A percentile compares a stretch with the other conserved stretches of the same genome.
These are phyloP conservation scores for Eucalyptus erythrocorys DNA, from an alignment of 345 rosid genomes.

Conservation along the genomic window DNA sequence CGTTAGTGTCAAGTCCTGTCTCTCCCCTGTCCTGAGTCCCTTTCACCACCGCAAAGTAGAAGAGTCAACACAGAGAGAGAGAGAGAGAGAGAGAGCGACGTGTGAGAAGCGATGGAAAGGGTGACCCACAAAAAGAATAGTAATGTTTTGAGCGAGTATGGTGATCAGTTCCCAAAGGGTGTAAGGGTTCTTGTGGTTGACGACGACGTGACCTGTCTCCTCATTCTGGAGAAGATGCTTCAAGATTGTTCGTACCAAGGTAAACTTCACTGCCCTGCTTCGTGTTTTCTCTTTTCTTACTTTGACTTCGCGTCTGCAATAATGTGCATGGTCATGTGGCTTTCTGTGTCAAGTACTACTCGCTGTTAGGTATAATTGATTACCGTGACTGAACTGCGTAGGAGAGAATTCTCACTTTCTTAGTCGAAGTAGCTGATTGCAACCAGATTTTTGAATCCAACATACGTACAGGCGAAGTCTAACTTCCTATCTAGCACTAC, in stretches of 20 bases:
- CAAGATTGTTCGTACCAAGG: not conserved
- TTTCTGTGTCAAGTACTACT: not conserved
- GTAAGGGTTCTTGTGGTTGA: not conserved
- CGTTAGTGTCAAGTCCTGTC: not conserved
- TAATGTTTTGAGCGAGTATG: not conserved
- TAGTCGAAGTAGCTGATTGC: not conserved
- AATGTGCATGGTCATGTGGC: not conserved
- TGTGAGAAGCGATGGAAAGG: not conserved
- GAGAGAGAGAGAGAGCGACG: not conserved
- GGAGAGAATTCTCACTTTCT: not conserved
- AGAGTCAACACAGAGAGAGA: not conserved
- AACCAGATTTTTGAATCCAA: conserved; percentile 71
- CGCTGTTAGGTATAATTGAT: not conserved
- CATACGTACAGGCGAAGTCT: conserved; percentile 19
- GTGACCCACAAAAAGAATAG: not conserved
- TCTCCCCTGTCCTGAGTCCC: not conserved
- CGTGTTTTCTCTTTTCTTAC: not conserved
- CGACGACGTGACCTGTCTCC: not conserved
- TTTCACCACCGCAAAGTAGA: not conserved
- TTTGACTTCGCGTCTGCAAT: not conserved
- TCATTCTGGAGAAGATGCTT: not conserved
- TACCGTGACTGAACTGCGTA: not conserved
- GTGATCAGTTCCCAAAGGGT: not conserved
- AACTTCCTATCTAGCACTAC: conserved; percentile 42
- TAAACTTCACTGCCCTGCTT: not conserved